Base-by-base conservation (phyloP, 345 rosid genomes). In the Corchorus capsularis region DNA sequence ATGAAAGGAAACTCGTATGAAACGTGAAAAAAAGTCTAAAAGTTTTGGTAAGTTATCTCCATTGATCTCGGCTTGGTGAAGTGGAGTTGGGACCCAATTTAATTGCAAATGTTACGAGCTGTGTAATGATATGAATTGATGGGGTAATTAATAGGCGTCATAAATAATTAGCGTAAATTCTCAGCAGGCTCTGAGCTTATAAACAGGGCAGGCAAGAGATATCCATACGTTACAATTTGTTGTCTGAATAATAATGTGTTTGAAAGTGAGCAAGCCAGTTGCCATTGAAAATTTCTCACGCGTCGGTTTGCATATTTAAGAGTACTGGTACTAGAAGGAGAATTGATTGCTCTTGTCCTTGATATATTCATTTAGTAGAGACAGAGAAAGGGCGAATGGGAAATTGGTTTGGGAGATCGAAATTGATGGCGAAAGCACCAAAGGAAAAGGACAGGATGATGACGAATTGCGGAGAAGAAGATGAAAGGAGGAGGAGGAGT, bases 331-430 rank as follows among this genome's bases (percentile, higher is more conserved):
- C 3, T 39, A 37, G 14, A 11, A n/a, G 10, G 47, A 45, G 8
- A 37, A 63, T 63, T 63, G 8, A 64, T 11, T 10, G 52, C 52
- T 19, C 52, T 22, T 59, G 10, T 6, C 45, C 14, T 62, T 62
- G 34, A 62, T 61, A 32, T 62, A 62, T 43, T 16, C 20, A 37
- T 8, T 15, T 0, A 35, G n/a, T 3, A 27, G 19, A 55, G 19
- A 43, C 8, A 53, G 1, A 6, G 59, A 7, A 6, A 17, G 10
- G 43, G 43, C 6, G 9, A 19, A 66, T 66, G 70, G 70, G 70
- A 8, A 66, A 66, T 46, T 13, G 53, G 35, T 20, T 66, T 46
- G 70, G 53, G 53, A 66, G 70, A 66, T 66, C 70, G 2, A 66
- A 45, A 10, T 66, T 66, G 69, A 43, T 4, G 52, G 35, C 45